Conservation (phyloP, 331 rosid genomes). For the Prunus yedoensis region DNA sequence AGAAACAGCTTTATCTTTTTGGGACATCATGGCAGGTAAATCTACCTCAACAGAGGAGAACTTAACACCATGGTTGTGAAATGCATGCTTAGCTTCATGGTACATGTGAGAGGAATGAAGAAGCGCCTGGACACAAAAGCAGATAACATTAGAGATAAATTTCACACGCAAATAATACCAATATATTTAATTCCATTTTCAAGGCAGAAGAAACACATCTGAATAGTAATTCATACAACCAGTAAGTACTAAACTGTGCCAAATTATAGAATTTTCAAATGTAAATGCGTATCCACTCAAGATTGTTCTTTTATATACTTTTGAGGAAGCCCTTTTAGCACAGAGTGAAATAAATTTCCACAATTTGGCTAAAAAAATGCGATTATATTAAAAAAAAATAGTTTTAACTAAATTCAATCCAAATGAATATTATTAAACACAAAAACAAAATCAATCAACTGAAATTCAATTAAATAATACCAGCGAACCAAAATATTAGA, state of each 20-base stretch:
- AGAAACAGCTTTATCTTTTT: slow-evolving; percentile 89
- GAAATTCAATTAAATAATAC: neutral
- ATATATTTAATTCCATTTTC: too few relatives aligned
- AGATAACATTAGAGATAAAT: neutral
- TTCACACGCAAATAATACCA: neutral
- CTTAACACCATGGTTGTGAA: slow-evolving; percentile 80
- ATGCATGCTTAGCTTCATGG: slow-evolving; percentile 90
- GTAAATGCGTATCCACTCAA: neutral
- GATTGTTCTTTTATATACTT: neutral
- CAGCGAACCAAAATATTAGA: slow-evolving; percentile 2
- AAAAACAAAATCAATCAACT: neutral
- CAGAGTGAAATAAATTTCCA: neutral
- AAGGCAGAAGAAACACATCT: neutral
- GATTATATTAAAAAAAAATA: neutral
- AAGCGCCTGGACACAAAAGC: slow-evolving; percentile 60
- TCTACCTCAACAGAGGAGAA: slow-evolving; percentile 77
- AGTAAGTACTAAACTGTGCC: too few relatives aligned
- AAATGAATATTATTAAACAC: neutral
- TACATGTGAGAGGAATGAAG: slow-evolving; percentile 97
- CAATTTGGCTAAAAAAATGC: neutral
- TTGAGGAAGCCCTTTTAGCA: neutral
- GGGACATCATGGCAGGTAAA: slow-evolving; percentile 90
- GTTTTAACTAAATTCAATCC: neutral
- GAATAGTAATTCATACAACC: neutral
- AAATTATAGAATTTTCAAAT: neutral